Percentiles rank a stretch among this genome's conserved stretches.
Conservation (phyloP, 2,329 filamentous ascomycete species). For the Apiospora arundinis region DNA sequence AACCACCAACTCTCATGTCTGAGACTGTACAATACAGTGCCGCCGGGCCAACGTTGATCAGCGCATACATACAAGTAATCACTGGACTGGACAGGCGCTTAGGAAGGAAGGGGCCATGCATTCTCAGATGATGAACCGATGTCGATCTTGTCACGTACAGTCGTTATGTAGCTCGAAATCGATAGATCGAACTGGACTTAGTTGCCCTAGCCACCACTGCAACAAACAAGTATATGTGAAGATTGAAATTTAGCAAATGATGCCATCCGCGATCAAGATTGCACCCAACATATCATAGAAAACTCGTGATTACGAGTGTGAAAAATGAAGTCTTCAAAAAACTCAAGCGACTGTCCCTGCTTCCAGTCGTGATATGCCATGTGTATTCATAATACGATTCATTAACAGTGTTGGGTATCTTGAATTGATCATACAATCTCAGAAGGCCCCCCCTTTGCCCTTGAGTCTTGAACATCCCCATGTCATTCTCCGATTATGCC, state of each 20-base stretch:
- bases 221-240: no score
- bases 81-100: not conserved
- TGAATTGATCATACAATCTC: not conserved
- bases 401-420: slow-evolving; percentile 14
- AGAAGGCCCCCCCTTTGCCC: not conserved
- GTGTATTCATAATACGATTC: not conserved
- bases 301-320: not conserved
- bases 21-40: not conserved
- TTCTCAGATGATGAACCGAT: not conserved
- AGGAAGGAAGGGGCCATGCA: not conserved
- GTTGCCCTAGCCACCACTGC: no score
- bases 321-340: not conserved
- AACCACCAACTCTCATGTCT: not conserved
- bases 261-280: not conserved
- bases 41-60: not conserved
- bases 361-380: not conserved
- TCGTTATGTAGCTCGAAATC: no score
- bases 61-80: not conserved
- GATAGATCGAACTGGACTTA: no score
- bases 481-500: not conserved
- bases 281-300: not conserved
- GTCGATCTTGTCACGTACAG: not conserved
- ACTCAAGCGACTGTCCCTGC: not conserved
- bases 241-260: no score
- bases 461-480: not conserved